Evolutionary conservation across 768 basidiomycete genomes (phyloP), one percentile per base, ranked within the genome.

Genomic region (Boletus eberwhitei): DNA sequence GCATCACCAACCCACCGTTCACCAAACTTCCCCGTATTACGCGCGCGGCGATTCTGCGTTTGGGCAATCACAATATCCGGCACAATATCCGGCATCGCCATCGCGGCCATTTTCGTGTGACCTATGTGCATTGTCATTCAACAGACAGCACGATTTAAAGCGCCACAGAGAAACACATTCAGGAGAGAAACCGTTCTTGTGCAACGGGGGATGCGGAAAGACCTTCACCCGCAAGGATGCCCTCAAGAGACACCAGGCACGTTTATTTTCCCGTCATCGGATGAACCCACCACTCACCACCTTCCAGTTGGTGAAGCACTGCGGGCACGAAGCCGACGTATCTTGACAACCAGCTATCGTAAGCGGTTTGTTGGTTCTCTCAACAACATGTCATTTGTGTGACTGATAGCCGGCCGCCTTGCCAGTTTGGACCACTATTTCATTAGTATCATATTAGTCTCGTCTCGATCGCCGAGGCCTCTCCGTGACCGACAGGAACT

Each of bases 171-270:
- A 91, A 62, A 91, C 88, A 24, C 90, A 91, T 72, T 87, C 87
- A 6, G 89, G 89, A 36, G 89, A 91, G 70, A 91, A 90, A 68
- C 89, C 90, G 9, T 92, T 84, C 72, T 70, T 83, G 17, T 92
- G 90, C 71, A 90, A 90, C 61, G 88, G 87, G 13, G 87, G 86
- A 41, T 92, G 90, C 55, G 88, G 88, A 45, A 91, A 91, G 76
- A 90, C 89, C 3, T 92, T 91, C 66, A 92, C 89, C 46, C 80
- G 90, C 59, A 90, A 91, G 73, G 90, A 92, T 65, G 90, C 90
- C 16, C 72, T 92, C 64, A 92, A 91, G 73, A 81, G 90, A 56
- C 90, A 92, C 68, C 90, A 92, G 82, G 90, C 82, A 61, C 56
- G 82, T 51, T 54, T 52, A 40, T 26, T 39, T 50, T 37, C 29